Percentiles rank a stretch among this genome's conserved stretches.
Evolutionary conservation across 345 rosid genomes (phyloP).

Genomic region (Arabis alpina): DNA sequence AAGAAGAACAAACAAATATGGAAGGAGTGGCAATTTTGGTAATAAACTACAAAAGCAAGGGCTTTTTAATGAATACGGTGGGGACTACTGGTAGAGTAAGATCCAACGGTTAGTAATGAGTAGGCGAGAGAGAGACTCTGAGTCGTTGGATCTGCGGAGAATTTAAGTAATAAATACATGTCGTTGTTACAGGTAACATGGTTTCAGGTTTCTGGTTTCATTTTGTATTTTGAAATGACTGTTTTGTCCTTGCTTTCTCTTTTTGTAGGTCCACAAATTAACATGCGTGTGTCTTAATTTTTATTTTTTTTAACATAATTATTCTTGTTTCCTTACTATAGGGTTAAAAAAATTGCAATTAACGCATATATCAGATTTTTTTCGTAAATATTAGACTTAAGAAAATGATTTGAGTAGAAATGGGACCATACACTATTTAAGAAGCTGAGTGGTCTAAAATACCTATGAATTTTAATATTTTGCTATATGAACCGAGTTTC

Average conservation of each 20-base stretch:
- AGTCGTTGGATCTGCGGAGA: constrained; percentile 44
- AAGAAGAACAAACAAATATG: constrained; percentile 18
- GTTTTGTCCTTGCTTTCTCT: constrained; percentile 15
- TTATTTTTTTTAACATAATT: background rate
- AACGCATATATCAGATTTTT: background rate
- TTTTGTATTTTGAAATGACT: background rate
- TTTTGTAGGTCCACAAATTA: constrained; percentile 21
- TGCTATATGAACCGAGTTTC: constrained; percentile 3
- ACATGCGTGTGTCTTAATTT: constrained; percentile 34
- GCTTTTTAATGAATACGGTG: background rate
- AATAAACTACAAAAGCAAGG: constrained; percentile 32
- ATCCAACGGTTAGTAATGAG: constrained; percentile 46
- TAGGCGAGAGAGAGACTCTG: constrained; percentile 10
- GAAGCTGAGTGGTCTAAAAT: constrained; percentile 36
- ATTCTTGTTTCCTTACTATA: too few species aligned
- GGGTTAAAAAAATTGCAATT: background rate
- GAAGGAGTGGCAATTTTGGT: constrained; percentile 32
- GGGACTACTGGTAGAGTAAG: background rate
- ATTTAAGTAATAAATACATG: constrained; percentile 47
- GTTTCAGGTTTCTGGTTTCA: constrained; percentile 44
- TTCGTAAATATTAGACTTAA: background rate
- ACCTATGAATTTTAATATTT: constrained; percentile 23
- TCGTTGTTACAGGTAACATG: constrained; percentile 49
- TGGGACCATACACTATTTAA: constrained; percentile 35
- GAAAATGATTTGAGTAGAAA: constrained; percentile 4